Evolutionary conservation across 2,329 filamentous ascomycete genomes (phyloP).

Genomic region (Leptographium flavum): DNA sequence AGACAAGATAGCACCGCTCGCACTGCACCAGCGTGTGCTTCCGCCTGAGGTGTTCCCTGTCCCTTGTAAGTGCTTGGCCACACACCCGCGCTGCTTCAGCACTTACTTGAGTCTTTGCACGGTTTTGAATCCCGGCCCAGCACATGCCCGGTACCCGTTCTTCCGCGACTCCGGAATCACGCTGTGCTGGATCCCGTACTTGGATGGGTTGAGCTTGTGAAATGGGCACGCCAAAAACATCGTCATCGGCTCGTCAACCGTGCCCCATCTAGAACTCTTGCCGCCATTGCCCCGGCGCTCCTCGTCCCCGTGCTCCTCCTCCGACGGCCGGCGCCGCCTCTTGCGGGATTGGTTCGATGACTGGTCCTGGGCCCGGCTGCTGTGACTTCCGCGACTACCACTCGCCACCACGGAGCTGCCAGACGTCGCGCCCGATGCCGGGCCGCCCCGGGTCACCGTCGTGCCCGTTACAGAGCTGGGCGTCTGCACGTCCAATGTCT

Average conservation of each 20-base stretch:
- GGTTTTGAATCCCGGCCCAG: slow-evolving; percentile 16
- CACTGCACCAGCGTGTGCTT: slow-evolving; percentile 16
- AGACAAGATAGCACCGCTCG: slow-evolving; percentile 15
- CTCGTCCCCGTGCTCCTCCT: slow-evolving; percentile 8
- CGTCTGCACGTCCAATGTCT: neutral
- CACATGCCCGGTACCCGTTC: slow-evolving; percentile 14
- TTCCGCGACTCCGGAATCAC: slow-evolving; percentile 7
- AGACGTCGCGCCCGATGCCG: neutral
- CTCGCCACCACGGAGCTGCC: neutral
- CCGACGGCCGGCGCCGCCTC: slow-evolving; percentile 8
- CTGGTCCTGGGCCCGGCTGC: neutral
- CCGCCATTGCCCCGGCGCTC: slow-evolving; percentile 7
- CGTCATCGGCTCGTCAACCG: neutral
- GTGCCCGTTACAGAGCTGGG: neutral
- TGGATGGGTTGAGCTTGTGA: slow-evolving; percentile 14
- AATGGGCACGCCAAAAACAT: slow-evolving; percentile 15
- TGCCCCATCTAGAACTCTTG: neutral
- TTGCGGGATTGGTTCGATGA: slow-evolving; percentile 8
- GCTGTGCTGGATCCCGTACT: slow-evolving; percentile 14
- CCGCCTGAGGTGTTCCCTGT: slow-evolving; percentile 15
- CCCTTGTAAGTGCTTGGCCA: neutral
- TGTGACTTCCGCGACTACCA: too few species aligned
- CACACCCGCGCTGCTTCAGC: neutral
- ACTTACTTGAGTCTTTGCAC: slow-evolving; percentile 16
- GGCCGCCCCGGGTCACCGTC: neutral